phyloP scores from a whole-genome alignment of 192 early-diverging fungal genomes.

The Coemansia sp. region DNA sequence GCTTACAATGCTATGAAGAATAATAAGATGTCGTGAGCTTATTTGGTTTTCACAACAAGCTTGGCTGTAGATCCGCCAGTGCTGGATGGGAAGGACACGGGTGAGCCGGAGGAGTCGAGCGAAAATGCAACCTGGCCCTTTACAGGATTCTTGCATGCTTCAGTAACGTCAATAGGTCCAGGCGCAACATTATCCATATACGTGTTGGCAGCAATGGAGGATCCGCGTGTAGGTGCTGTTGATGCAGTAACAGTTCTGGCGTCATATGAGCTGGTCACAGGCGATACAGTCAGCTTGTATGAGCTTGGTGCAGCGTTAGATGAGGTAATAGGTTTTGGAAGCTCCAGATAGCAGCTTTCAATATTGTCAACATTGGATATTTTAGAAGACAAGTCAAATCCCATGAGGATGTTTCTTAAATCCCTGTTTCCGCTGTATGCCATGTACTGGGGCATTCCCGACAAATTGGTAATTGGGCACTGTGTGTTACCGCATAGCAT shows the following conservation, averaged over 20 bases:
- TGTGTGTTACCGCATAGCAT: conserved; percentile 20
- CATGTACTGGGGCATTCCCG: conserved; percentile 20
- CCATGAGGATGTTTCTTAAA: conserved; percentile 34
- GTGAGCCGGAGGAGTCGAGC: conserved; percentile 17
- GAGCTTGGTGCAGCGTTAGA: conserved; percentile 4
- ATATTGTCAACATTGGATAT: conserved; percentile 9
- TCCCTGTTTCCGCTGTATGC: conserved; percentile 36
- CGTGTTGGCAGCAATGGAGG: conserved; percentile 16
- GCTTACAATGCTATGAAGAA: background rate
- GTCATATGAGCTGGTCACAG: conserved; percentile 12
- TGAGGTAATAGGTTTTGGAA: conserved; percentile 16
- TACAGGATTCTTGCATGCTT: conserved; percentile 17
- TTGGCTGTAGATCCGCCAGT: conserved; percentile 27
- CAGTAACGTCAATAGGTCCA: conserved; percentile 21
- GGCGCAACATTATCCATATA: conserved; percentile 17
- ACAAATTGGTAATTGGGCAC: conserved; percentile 27
- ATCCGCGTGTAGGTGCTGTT: conserved; percentile 12
- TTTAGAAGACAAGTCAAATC: conserved; percentile 22
- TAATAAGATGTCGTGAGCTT: background rate
- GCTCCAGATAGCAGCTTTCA: conserved; percentile 22
- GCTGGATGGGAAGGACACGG: conserved; percentile 25
- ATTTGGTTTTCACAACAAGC: conserved; percentile 21
- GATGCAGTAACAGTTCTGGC: conserved; percentile 23
- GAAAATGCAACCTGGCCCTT: conserved; percentile 22
- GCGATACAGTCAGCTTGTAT: conserved; percentile 20